Base-by-base conservation (phyloP, 1,284 basidiomycete genomes). In the Apiotrichum mycotoxinovorans region DNA sequence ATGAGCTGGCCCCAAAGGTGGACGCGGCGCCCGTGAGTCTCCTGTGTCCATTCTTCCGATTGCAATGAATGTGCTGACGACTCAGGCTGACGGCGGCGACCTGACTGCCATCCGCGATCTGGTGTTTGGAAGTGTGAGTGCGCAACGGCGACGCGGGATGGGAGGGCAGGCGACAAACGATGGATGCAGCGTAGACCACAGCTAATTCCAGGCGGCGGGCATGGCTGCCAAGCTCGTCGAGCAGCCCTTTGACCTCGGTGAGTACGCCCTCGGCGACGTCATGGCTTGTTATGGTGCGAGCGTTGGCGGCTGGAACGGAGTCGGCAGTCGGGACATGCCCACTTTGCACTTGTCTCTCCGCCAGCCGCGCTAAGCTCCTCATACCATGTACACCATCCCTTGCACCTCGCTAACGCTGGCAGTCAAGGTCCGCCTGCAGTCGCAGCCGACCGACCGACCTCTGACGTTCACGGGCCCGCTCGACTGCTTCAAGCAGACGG, bases 171-270 rank as follows among this genome's bases (percentile, higher is more conserved):
- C 38, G 20, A 11, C 25, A 27, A n/a, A 23, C 26, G 33, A 33
- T n/a, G 37, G 18, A 17, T 23, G 47, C 17, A 1, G 14, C 20
- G 22, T 15, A 17, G 2, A 15, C 10, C 43, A 18, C 10, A 26
- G 45, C 45, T 58, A 60, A 62, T 56, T n/a, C 23, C 58, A 83
- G 87, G 73, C 83, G 20, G 87, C 89, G 38, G 88, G 89, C n/a
- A 88, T 91, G 79, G 79, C 83, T 12, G 86, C 88, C 34, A 89
- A 91, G 77, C 81, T 90, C 20, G 87, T 91, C 65, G 89, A 91
- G 76, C 88, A 91, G 67, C 89, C 89, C 1, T 89, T 91, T 69
- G 89, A 91, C 78, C 80, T 91, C 37, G 86, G 87, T 73, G 60
- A 20, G 57, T 55, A 8, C 14, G 14, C 23, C 20, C 15, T n/a